A percentile compares a stretch with the other conserved stretches of the same genome.
These are phyloP conservation scores for Elsinoe australis DNA, from an alignment of 2,329 filamentous ascomycete species.

Conservation along the genomic window DNA sequence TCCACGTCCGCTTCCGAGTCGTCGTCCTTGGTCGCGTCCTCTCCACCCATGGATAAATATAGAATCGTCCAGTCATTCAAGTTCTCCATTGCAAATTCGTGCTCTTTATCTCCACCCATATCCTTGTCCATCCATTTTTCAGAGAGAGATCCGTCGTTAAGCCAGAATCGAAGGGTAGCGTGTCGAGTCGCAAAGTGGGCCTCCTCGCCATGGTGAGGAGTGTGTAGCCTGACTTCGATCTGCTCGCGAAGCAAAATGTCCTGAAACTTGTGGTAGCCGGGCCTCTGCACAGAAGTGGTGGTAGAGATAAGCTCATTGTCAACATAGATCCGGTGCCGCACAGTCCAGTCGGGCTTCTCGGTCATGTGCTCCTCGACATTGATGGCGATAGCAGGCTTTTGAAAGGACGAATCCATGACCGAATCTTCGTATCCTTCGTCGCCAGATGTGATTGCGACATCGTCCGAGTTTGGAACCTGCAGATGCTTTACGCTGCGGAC, in stretches of 20 bases:
- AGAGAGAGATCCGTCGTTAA: slow-evolving; percentile 3
- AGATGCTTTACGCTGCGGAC: slow-evolving; percentile 12
- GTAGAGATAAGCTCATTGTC: slow-evolving; percentile 15
- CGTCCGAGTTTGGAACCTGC: neutral
- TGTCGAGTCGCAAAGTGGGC: slow-evolving; percentile 16
- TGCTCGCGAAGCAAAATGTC: slow-evolving; percentile 16
- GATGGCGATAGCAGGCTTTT: slow-evolving; percentile 5
- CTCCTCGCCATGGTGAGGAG: slow-evolving; percentile 4
- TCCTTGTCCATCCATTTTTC: slow-evolving; percentile 18
- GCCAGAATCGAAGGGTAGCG: slow-evolving; percentile 16
- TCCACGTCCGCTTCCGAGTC: slow-evolving; percentile 15
- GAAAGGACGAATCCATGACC: slow-evolving; percentile 9
- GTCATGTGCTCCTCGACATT: slow-evolving; percentile 8
- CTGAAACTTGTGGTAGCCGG: slow-evolving; percentile 17
- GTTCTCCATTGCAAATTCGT: slow-evolving; percentile 17
- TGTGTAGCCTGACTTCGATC: slow-evolving; percentile 14
- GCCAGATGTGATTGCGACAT: slow-evolving; percentile 16
- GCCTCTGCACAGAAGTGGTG: slow-evolving; percentile 14
- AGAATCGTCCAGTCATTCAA: slow-evolving; percentile 17
- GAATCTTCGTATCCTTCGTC: slow-evolving; percentile 15
- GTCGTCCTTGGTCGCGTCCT: neutral
- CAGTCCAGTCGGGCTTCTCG: slow-evolving; percentile 8
- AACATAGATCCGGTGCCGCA: slow-evolving; percentile 14
- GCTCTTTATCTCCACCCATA: slow-evolving; percentile 17
- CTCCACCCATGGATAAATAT: slow-evolving; percentile 15